Evolutionary conservation across 164 flowering plant genomes (phyloP).

Genomic region (Cinnamomum micranthum): DNA sequence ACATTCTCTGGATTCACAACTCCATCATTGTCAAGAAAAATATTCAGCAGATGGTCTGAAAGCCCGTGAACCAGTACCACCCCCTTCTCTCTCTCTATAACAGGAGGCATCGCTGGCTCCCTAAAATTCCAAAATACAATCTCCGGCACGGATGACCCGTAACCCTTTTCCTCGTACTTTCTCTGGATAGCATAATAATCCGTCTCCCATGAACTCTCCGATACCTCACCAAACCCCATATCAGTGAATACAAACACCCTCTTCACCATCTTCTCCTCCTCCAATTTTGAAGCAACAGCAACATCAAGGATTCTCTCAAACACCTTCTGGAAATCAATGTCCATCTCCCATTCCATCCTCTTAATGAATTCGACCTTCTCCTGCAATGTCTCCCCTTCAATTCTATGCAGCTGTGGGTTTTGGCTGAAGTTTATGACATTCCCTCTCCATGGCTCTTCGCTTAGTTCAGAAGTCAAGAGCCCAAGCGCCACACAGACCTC

Average conservation of each 20-base stretch:
- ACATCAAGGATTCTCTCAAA: conserved; percentile 28
- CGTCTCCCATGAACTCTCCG: conserved; percentile 38
- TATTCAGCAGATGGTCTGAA: conserved; percentile 43
- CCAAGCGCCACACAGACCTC: conserved; percentile 8
- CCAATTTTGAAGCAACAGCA: conserved; percentile 13
- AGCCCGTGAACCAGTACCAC: conserved; percentile 56
- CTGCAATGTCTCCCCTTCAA: too few relatives aligned
- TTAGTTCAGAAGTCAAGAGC: too few relatives aligned
- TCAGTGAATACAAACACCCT: conserved; percentile 57
- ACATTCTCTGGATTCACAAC: too few relatives aligned
- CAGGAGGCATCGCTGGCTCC: conserved; percentile 32
- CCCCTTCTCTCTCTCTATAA: conserved; percentile 25
- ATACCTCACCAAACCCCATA: conserved; percentile 54
- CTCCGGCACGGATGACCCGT: conserved; percentile 33
- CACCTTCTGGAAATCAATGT: conserved; percentile 25
- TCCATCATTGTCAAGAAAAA: conserved; percentile 31
- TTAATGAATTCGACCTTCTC: too few relatives aligned
- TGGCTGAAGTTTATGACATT: too few relatives aligned
- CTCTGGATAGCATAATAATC: conserved; percentile 38
- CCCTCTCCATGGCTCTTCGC: too few relatives aligned
- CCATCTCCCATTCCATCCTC: too few relatives aligned
- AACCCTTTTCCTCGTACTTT: conserved; percentile 33
- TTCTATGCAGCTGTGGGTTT: too few relatives aligned
- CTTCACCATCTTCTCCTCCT: conserved; percentile 33
- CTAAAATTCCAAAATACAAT: conserved; percentile 53